Percentiles rank a stretch among this genome's conserved stretches.
Evolutionary conservation across 2,329 filamentous ascomycete species (phyloP).

Genomic region (Penicillium sp.): DNA sequence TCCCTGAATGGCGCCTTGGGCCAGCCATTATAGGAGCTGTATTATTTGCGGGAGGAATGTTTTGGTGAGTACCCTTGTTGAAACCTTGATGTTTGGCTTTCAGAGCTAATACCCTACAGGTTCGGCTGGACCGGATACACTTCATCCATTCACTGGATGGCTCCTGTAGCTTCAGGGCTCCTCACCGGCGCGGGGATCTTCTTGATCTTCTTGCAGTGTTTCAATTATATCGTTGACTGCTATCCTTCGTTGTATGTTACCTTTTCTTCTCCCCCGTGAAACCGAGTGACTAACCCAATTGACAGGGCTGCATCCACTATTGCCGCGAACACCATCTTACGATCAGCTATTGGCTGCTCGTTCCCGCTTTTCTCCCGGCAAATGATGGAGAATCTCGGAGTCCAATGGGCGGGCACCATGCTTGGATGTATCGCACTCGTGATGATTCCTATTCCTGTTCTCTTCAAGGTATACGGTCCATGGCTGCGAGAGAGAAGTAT

Average conservation of each 20-base stretch:
- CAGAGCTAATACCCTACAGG: conserved; percentile 2
- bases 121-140: conserved; percentile 69
- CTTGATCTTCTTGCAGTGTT: conserved; percentile 54
- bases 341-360: conserved; percentile 7
- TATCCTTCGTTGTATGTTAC: conserved; percentile 51
- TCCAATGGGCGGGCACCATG: conserved; percentile 10
- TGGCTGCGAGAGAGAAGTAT: conserved; percentile 6
- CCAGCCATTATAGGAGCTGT: conserved; percentile 53
- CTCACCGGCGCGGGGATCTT: conserved; percentile 57
- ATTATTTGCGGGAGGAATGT: conserved; percentile 60
- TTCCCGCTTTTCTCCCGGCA: conserved; percentile 10
- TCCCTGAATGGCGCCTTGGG: conserved; percentile 58
- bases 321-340: conserved; percentile 8
- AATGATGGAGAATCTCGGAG: conserved; percentile 10
- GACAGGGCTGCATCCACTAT: conserved; percentile 9
- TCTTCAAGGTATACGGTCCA: conserved; percentile 9
- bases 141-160: conserved; percentile 40
- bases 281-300: conserved; percentile 5
- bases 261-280: no score
- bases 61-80: conserved; percentile 51
- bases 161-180: conserved; percentile 45
- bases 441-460: conserved; percentile 10
- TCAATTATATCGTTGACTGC: conserved; percentile 60
- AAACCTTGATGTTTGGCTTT: not conserved
- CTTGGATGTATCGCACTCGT: conserved; percentile 5